Percentiles rank a stretch among this genome's conserved stretches.
Evolutionary conservation across 768 basidiomycete genomes (phyloP).

Genomic region (Collybia mongolica): DNA sequence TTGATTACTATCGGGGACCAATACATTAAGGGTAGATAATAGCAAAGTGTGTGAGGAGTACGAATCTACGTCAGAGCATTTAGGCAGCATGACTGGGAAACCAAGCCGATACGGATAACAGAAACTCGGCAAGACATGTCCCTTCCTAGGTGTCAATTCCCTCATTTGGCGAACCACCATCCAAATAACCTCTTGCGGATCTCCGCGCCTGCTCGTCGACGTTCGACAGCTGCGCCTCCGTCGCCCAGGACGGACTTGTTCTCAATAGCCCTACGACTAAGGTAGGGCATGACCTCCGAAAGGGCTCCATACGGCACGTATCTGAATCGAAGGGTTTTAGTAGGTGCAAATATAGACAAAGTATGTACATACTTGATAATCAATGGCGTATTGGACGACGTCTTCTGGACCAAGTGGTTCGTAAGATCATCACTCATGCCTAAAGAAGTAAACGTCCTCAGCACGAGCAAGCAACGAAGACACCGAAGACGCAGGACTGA

Average conservation of each 20-base stretch:
- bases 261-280: constrained; percentile 86
- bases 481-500: constrained; percentile 29
- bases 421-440: constrained; percentile 88
- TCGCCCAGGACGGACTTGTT: constrained; percentile 85
- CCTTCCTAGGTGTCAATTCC: too few relatives aligned
- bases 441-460: constrained; percentile 25
- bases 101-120: too few relatives aligned
- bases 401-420: constrained; percentile 59
- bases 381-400: constrained; percentile 55
- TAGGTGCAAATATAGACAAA: constrained; percentile 4
- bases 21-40: too few relatives aligned
- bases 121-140: too few relatives aligned
- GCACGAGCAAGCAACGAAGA: not conserved
- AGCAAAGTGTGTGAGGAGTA: too few relatives aligned
- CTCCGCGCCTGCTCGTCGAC: constrained; percentile 51
- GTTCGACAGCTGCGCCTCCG: constrained; percentile 65
- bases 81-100: too few relatives aligned
- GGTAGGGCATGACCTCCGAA: constrained; percentile 84
- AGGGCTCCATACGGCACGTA: constrained; percentile 79
- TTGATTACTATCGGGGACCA: too few relatives aligned
- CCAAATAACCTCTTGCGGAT: constrained; percentile 46
- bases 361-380: constrained; percentile 63
- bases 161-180: constrained; percentile 4
- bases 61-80: too few relatives aligned
- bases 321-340: constrained; percentile 21